Conservation (phyloP, 371 early-diverging fungal genomes). For the Mucor saturninus region DNA sequence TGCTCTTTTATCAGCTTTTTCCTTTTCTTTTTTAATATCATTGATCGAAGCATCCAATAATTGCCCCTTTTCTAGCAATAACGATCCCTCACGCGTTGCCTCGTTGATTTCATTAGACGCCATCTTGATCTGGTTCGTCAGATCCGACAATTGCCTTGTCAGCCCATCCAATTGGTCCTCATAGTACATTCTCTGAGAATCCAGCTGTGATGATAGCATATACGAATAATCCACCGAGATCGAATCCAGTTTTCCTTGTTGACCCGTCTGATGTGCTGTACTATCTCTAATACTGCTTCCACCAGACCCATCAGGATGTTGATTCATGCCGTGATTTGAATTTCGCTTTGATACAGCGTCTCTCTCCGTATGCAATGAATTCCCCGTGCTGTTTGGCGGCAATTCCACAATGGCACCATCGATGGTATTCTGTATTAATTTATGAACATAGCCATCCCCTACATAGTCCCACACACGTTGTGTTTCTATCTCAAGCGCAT, state of each 20-base stretch:
- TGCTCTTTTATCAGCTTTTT: slow-evolving; percentile 20
- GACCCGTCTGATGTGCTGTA: neutral
- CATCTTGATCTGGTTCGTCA: slow-evolving; percentile 23
- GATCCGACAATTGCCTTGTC: slow-evolving; percentile 41
- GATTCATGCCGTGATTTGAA: too few species aligned
- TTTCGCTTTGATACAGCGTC: too few species aligned
- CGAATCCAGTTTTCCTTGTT: slow-evolving; percentile 74
- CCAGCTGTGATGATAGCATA: slow-evolving; percentile 80
- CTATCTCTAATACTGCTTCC: too few species aligned
- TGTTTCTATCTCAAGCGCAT: slow-evolving; percentile 90
- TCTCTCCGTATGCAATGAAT: neutral
- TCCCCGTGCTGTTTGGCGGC: slow-evolving; percentile 45
- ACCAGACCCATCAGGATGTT: neutral
- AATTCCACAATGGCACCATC: slow-evolving; percentile 94
- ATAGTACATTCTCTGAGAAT: slow-evolving; percentile 85
- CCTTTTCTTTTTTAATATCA: slow-evolving; percentile 7
- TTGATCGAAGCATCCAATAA: slow-evolving; percentile 5
- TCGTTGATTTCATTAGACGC: slow-evolving; percentile 14
- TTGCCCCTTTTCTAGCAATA: slow-evolving; percentile 2
- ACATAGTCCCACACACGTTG: slow-evolving; percentile 98
- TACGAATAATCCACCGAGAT: slow-evolving; percentile 80
- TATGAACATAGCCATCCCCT: slow-evolving; percentile 94
- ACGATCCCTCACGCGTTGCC: slow-evolving; percentile 7
- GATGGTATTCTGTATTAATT: slow-evolving; percentile 85
- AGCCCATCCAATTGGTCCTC: slow-evolving; percentile 72